A percentile compares a stretch with the other conserved stretches of the same genome.
Conservation (phyloP, 257 asterid genomes). For the Penstemon newberryi region DNA sequence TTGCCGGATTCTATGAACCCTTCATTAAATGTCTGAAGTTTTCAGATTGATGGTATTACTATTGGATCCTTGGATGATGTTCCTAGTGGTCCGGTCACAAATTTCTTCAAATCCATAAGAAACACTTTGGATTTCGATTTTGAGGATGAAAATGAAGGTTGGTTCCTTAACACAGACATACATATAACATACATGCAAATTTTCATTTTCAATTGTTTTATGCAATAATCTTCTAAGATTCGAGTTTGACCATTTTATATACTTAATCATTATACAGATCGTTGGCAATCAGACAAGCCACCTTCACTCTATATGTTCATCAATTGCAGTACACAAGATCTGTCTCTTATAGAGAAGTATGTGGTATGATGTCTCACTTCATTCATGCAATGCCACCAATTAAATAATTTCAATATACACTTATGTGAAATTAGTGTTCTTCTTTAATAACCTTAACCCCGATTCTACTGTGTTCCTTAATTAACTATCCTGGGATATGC, state of each 20-base stretch:
- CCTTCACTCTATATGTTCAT: constrained; percentile 84
- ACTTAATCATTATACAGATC: constrained; percentile 49
- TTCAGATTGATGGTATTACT: constrained; percentile 77
- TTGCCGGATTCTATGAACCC: neutral
- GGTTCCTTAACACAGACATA: constrained; percentile 11
- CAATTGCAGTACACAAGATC: constrained; percentile 84
- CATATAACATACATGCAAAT: neutral
- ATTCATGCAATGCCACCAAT: constrained; percentile 6
- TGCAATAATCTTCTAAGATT: neutral
- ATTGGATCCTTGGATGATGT: constrained; percentile 88
- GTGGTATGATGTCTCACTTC: constrained; percentile 64
- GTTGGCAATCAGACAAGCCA: constrained; percentile 83
- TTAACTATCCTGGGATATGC: constrained; percentile 24
- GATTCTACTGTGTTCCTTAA: neutral
- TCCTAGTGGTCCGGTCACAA: constrained; percentile 78
- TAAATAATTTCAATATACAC: neutral
- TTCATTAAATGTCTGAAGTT: constrained; percentile 13
- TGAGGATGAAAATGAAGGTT: constrained; percentile 95
- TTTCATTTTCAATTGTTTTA: constrained; percentile 7
- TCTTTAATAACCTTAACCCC: neutral
- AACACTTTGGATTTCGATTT: constrained; percentile 90
- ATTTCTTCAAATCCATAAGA: constrained; percentile 74
- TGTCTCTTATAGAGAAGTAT: constrained; percentile 78
- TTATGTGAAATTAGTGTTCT: neutral
- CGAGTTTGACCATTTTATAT: constrained; percentile 18